Base-by-base conservation (phyloP, 768 basidiomycete genomes). In the Lentinula edodes region DNA sequence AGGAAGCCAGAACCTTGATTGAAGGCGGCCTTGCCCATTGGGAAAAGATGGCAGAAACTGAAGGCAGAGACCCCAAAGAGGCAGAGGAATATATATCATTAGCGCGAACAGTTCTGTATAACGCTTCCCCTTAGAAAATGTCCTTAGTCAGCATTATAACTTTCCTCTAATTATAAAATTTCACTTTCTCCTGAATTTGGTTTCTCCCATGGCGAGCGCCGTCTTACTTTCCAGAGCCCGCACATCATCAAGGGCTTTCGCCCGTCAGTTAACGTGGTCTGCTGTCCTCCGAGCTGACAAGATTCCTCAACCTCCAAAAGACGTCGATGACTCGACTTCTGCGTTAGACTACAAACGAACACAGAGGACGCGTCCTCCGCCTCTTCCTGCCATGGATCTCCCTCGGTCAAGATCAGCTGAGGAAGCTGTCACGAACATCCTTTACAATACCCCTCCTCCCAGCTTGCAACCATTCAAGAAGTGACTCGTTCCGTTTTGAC, bases 401-500 rank as follows among this genome's bases (percentile, higher is more conserved):
- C 94, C 93, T 3, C 83, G 91, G 56, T 79, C 85, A 12, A 84
- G 93, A 52, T 89, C 83, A 9, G 95, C 95, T 18, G 95, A 97
- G 73, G 94, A 98, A 75, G 94, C 96, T 35, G 96, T 98, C 38
- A 95, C 94, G 36, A 98, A 98, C 70, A 98, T 98, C 67, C 78
- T 98, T 13, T 98, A 98, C 78, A 97, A 98, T 70, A 95, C 95
- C 2, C 93, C 93, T 8, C 91, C 93, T 23, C 92, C 93, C 4
- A 94, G 89, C 69, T 72, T 91, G 52, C 91, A 95, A 69, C 94
- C 94, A 1, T 97, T 87, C 76, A 95, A 95, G 82, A 92, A 90
- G 93, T 93, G 67, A 64, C 83, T 76, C 38, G 38, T 41, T 48
- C 38, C 6, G 42, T 39, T 52, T n/a, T 16, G 3, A 46, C 46